Evolutionary conservation across 768 basidiomycete genomes (phyloP).

Genomic region (Kwoniella mangroviensis): DNA sequence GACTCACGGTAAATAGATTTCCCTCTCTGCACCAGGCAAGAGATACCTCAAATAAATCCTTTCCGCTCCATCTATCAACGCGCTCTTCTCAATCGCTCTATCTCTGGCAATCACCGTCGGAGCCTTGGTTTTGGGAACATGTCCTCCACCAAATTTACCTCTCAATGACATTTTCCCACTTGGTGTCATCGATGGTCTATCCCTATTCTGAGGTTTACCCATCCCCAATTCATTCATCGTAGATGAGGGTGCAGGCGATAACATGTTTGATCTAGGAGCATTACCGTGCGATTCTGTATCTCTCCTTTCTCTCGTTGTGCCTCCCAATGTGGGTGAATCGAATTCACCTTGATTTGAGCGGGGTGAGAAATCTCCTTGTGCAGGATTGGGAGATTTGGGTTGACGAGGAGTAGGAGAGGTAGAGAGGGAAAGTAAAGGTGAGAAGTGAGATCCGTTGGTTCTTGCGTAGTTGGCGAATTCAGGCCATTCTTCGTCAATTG

Average conservation of each 20-base stretch:
- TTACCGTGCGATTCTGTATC: slow-evolving; percentile 53
- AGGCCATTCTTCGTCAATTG: slow-evolving; percentile 97
- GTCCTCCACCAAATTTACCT: slow-evolving; percentile 18
- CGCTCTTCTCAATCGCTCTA: slow-evolving; percentile 82
- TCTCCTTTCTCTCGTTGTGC: slow-evolving; percentile 30
- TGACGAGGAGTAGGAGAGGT: slow-evolving; percentile 15
- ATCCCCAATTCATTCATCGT: neutral
- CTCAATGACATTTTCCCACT: slow-evolving; percentile 23
- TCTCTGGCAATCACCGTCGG: slow-evolving; percentile 94
- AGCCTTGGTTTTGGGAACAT: slow-evolving; percentile 59
- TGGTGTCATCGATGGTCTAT: slow-evolving; percentile 24
- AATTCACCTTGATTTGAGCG: slow-evolving; percentile 5
- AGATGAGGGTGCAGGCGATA: slow-evolving; percentile 21
- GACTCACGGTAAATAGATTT: slow-evolving; percentile 89
- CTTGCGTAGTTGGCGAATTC: slow-evolving; percentile 96
- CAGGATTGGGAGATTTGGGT: slow-evolving; percentile 8
- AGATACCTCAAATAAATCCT: slow-evolving; percentile 96
- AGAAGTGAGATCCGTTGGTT: slow-evolving; percentile 88
- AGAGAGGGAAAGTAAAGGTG: slow-evolving; percentile 74
- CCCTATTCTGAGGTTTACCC: slow-evolving; percentile 15
- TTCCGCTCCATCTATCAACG: slow-evolving; percentile 90
- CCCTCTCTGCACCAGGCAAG: slow-evolving; percentile 86
- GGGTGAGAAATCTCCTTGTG: neutral
- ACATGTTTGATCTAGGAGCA: slow-evolving; percentile 5
- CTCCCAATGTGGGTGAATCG: slow-evolving; percentile 8